Conservation (phyloP, 257 asterid genomes). For the Solanum tarijense region DNA sequence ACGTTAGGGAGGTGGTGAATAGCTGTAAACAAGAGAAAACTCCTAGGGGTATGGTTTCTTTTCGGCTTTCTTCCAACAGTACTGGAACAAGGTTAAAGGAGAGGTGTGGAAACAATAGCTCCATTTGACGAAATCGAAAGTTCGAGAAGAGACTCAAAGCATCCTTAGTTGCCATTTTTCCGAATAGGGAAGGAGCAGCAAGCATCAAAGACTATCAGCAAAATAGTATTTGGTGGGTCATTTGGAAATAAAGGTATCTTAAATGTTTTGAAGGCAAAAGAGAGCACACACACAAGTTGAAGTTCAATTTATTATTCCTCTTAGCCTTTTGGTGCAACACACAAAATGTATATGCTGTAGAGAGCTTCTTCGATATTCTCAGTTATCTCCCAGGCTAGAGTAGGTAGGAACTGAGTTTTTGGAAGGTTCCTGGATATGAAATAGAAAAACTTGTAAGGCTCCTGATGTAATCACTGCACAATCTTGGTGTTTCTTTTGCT, state of each 20-base stretch:
- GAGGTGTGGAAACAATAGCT: background rate
- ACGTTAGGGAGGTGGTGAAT: background rate
- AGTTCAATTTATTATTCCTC: background rate
- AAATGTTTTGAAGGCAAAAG: background rate
- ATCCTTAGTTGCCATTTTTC: background rate
- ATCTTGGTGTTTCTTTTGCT: background rate
- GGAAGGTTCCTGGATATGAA: background rate
- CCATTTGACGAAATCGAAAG: background rate
- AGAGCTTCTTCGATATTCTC: background rate
- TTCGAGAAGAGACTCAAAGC: background rate
- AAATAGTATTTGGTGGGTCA: background rate
- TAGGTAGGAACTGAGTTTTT: background rate
- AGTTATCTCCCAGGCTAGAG: background rate
- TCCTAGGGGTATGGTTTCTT: background rate
- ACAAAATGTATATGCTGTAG: background rate
- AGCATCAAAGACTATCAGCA: background rate
- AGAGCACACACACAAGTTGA: background rate
- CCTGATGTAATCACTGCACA: background rate
- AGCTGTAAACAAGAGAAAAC: background rate
- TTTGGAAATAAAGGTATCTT: background rate
- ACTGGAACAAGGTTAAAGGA: background rate
- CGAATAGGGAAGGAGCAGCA: background rate
- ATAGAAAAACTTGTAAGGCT: background rate
- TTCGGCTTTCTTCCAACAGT: background rate
- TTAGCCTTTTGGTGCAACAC: background rate